Conservation (phyloP, 129 eudicot genomes). For the Ambrosia artemisiifolia region DNA sequence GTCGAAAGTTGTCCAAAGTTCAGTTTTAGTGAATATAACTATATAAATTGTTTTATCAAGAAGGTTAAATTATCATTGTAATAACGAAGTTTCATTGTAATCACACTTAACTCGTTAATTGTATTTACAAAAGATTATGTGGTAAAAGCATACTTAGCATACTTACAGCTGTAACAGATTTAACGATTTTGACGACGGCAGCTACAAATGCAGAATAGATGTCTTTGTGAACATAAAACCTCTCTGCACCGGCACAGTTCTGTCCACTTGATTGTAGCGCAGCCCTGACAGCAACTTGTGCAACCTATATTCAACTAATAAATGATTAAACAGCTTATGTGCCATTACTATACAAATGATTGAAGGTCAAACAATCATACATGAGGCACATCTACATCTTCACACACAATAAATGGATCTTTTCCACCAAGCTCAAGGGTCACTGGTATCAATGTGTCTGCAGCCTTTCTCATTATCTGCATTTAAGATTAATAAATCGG, state of each 20-base stretch:
- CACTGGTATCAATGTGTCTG: slow-evolving; percentile 88
- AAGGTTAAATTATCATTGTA: background rate
- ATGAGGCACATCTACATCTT: slow-evolving; percentile 86
- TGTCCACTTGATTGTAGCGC: slow-evolving; percentile 97
- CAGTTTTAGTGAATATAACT: background rate
- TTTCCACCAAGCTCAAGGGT: slow-evolving; percentile 99
- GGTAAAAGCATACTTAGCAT: background rate
- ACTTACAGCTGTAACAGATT: slow-evolving; percentile 91
- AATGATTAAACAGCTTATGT: slow-evolving; percentile 17
- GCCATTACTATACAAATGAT: slow-evolving; percentile 8
- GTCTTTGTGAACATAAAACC: slow-evolving; percentile 89
- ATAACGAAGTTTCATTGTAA: background rate
- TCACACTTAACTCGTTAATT: background rate
- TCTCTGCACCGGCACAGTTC: slow-evolving; percentile 98
- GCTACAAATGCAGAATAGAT: slow-evolving; percentile 72
- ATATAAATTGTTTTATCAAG: background rate
- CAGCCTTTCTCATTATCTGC: slow-evolving; percentile 94
- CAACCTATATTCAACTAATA: slow-evolving; percentile 54
- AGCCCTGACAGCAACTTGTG: slow-evolving; percentile 98
- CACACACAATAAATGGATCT: slow-evolving; percentile 98
- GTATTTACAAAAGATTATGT: background rate
- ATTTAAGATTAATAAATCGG: background rate
- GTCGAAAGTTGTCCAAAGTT: background rate
- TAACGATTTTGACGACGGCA: slow-evolving; percentile 84
- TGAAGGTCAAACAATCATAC: slow-evolving; percentile 42